phyloP scores from a whole-genome alignment of 352 stramenopile species.

The Phytophthora colocasiae region DNA sequence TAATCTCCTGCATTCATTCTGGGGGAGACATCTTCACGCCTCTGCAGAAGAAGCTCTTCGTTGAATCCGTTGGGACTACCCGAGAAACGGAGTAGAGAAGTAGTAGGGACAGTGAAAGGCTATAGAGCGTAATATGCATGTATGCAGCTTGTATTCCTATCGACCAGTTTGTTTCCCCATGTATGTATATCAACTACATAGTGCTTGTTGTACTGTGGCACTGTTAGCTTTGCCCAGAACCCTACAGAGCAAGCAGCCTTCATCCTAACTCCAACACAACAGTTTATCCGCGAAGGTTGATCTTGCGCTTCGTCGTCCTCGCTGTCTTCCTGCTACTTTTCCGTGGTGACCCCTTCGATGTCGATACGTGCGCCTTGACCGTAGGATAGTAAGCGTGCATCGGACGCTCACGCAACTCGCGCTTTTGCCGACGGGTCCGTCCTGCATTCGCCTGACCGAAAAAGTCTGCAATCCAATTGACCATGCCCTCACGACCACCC shows the following conservation, averaged over 20 bases:
- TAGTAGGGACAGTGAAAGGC: slow-evolving; percentile 2
- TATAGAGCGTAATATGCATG: slow-evolving; percentile 37
- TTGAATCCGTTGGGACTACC: slow-evolving; percentile 57
- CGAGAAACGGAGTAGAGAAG: slow-evolving; percentile 16
- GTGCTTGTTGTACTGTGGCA: slow-evolving; percentile 28
- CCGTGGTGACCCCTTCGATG: slow-evolving; percentile 13
- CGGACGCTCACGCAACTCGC: slow-evolving; percentile 58
- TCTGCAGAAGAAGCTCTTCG: slow-evolving; percentile 85
- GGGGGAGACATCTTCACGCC: slow-evolving; percentile 83
- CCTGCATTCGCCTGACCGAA: slow-evolving; percentile 69
- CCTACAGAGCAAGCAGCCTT: background rate
- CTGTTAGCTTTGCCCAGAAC: slow-evolving; percentile 1
- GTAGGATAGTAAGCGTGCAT: slow-evolving; percentile 84
- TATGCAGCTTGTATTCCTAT: slow-evolving; percentile 41
- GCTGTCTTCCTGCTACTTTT: slow-evolving; percentile 32
- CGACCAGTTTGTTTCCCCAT: slow-evolving; percentile 17
- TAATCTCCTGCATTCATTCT: slow-evolving; percentile 89
- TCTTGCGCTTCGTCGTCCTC: slow-evolving; percentile 35
- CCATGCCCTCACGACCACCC: slow-evolving; percentile 72
- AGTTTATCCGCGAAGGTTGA: slow-evolving; percentile 32
- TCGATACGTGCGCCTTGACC: slow-evolving; percentile 58
- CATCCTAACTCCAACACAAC: slow-evolving; percentile 16
- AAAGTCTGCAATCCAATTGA: slow-evolving; percentile 79
- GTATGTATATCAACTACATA: slow-evolving; percentile 28
- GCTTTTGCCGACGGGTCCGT: slow-evolving; percentile 77